A percentile compares a stretch with the other conserved stretches of the same genome.
phyloP scores from a whole-genome alignment of 257 asterid species.

The Salvia splendens region DNA sequence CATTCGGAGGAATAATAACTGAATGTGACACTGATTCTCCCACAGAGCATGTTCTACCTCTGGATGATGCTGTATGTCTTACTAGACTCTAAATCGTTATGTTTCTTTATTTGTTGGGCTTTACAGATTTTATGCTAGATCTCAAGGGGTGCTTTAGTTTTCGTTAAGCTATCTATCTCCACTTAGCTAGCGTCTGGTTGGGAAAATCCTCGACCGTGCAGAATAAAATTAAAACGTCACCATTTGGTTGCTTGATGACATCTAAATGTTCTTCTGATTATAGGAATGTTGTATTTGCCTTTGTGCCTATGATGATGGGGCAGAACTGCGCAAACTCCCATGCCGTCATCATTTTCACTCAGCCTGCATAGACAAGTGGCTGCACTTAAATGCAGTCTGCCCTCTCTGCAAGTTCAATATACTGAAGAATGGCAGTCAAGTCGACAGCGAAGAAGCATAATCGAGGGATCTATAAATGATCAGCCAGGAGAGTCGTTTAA shows the following conservation, averaged over 20 bases:
- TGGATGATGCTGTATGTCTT: conserved; percentile 83
- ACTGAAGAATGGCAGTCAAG: conserved; percentile 65
- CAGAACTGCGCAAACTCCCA: conserved; percentile 92
- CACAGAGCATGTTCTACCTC: conserved; percentile 75
- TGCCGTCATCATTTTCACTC: conserved; percentile 94
- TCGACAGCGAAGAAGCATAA: conserved; percentile 75
- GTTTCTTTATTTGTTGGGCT: no score
- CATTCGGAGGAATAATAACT: conserved; percentile 91
- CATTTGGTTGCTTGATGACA: no score
- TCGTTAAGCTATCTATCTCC: no score
- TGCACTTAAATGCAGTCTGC: conserved; percentile 88
- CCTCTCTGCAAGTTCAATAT: conserved; percentile 96
- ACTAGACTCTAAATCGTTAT: neutral
- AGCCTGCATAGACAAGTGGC: conserved; percentile 92
- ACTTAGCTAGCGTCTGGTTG: no score
- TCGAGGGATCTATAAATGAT: neutral
- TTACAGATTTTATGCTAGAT: no score
- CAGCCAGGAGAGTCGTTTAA: no score
- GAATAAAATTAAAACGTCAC: no score
- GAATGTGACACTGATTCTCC: conserved; percentile 79
- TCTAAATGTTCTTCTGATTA: conserved; percentile 25
- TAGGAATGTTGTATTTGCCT: conserved; percentile 99
- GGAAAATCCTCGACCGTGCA: no score
- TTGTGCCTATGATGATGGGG: conserved; percentile 81
- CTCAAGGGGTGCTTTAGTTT: no score